Base-by-base conservation (phyloP, 306 rosid genomes). In the Bauhinia variegata region DNA sequence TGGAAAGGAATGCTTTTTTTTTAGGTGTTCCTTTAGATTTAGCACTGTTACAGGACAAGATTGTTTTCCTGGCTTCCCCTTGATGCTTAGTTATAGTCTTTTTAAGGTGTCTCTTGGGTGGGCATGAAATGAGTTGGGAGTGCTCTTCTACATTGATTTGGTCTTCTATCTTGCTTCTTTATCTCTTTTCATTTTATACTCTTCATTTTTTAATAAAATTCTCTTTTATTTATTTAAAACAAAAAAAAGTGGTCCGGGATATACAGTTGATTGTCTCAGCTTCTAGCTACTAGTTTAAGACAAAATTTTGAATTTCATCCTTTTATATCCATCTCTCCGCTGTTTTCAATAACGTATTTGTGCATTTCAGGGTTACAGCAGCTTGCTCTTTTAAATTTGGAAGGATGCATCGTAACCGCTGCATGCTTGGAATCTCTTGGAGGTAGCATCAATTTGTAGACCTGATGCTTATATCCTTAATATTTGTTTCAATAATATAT, bases 391-490 rank as follows among this genome's bases (percentile, higher is more conserved):
- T 72, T 93, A 80, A 93, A 93, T 78, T 80, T 93, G 83, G 98
- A 93, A 80, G 97, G 98, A 65, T 89, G 98, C 80, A 88, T 61
- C 8, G 91, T 93, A 63, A 86, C 98, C 8, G 84, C 95, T 79
- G 85, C 88, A 51, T 89, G 97, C 81, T 82, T 89, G 83, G 79
- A 79, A 59, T 86, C 88, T 56, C 96, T 93, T 54, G 84, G 95
- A 82, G 98, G 97, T 91, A 79, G 71, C 72, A 57, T 82, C 42
- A 51, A 63, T 76, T 77, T 17, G 10, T 37, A 42, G 7, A 63
- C 63, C n/a, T 49, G 48, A 51, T 66, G 55, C 56, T 43, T 51
- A 36, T 57, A 48, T 13, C 55, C 32, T 49, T 43, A 30, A 8
- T 79, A 28, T 65, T 36, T 52, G 38, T 52, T 60, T 7, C 28